Evolutionary conservation across 139 green algal species (phyloP), one percentile per base, ranked within the genome.

Genomic region (Parachlorella kessleri): DNA sequence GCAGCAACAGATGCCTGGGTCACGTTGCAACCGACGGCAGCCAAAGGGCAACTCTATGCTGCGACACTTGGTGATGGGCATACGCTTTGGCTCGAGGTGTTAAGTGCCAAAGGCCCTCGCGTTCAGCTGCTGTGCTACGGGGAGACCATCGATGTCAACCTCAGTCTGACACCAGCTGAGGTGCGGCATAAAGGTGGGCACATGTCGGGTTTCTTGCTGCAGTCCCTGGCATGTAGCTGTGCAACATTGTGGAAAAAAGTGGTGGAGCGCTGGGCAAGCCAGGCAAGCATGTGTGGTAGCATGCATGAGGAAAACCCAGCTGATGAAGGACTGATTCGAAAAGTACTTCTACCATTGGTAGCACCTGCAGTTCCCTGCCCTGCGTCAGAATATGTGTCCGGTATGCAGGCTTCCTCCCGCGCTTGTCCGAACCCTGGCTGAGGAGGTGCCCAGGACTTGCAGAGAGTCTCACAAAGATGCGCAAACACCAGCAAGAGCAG

Each of bases 371-470:
- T n/a, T n/a, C n/a, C n/a, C n/a, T n/a, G n/a, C n/a, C n/a, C n/a
- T n/a, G n/a, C 14, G 42, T 55, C 10, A 14, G 4, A 9, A 8
- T 78, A 1, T 28, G n/a, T 2, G 59, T 38, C 21, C 3, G 59
- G 21, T 18, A 41, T 1, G 69, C 55, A 14, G 80, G 80, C n/a
- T 85, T 73, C 26, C 41, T n/a, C 30, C 80, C 80, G 0, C 67
- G 75, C 37, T 26, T 85, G 24, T 81, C 63, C 26, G 80, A 81
- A 3, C 23, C 80, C 0, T 82, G 80, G 80, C 42, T 85, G 10
- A 85, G 78, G 53, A 24, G 33, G n/a, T 38, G n/a, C 23, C 80
- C 80, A 38, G 65, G 41, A 37, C 65, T 85, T 66, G 53, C 59
- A 23, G 66, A 66, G 41, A 66, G 63, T 35, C 48, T 85, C 7